Percentiles rank a stretch among this genome's conserved stretches.
These are phyloP conservation scores for Phytophthora uliginosa DNA, from an alignment of 352 stramenopile genomes.

Conservation along the genomic window DNA sequence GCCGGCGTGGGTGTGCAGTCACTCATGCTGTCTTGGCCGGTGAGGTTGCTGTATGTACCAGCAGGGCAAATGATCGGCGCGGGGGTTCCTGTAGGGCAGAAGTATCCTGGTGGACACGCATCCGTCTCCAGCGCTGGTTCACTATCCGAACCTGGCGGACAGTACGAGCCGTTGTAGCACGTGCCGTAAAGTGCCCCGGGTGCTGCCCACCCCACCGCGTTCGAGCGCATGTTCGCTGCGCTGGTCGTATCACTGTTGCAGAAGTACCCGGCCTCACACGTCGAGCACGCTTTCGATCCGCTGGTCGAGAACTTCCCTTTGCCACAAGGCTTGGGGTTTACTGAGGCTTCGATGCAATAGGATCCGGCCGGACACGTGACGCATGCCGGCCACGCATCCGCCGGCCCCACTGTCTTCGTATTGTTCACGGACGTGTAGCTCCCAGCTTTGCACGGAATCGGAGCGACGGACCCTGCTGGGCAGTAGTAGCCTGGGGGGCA, in stretches of 20 bases:
- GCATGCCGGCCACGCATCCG: slow-evolving; percentile 67
- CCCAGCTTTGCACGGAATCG: slow-evolving; percentile 79
- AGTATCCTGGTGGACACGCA: slow-evolving; percentile 85
- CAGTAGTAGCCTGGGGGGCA: slow-evolving; percentile 86
- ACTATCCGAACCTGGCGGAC: slow-evolving; percentile 65
- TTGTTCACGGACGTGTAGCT: slow-evolving; percentile 83
- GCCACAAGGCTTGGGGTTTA: slow-evolving; percentile 71
- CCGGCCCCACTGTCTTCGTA: slow-evolving; percentile 72
- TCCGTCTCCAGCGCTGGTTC: slow-evolving; percentile 79
- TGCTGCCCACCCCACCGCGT: slow-evolving; percentile 61
- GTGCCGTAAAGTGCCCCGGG: slow-evolving; percentile 73
- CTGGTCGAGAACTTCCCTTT: slow-evolving; percentile 69
- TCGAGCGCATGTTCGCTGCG: slow-evolving; percentile 66
- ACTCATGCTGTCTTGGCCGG: slow-evolving; percentile 74
- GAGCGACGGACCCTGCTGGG: slow-evolving; percentile 62
- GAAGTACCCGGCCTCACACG: slow-evolving; percentile 83
- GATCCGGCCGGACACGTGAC: slow-evolving; percentile 83
- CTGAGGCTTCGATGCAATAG: slow-evolving; percentile 79
- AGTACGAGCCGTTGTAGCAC: slow-evolving; percentile 93
- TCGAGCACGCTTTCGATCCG: slow-evolving; percentile 64
- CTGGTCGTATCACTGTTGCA: slow-evolving; percentile 81
- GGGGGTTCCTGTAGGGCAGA: slow-evolving; percentile 78
- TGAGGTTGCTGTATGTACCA: slow-evolving; percentile 89
- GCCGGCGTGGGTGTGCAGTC: slow-evolving; percentile 82
- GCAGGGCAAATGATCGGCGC: slow-evolving; percentile 81